Evolutionary conservation across 192 early-diverging fungal species (phyloP), one percentile per base, ranked within the genome.

Genomic region (Podila horticola): DNA sequence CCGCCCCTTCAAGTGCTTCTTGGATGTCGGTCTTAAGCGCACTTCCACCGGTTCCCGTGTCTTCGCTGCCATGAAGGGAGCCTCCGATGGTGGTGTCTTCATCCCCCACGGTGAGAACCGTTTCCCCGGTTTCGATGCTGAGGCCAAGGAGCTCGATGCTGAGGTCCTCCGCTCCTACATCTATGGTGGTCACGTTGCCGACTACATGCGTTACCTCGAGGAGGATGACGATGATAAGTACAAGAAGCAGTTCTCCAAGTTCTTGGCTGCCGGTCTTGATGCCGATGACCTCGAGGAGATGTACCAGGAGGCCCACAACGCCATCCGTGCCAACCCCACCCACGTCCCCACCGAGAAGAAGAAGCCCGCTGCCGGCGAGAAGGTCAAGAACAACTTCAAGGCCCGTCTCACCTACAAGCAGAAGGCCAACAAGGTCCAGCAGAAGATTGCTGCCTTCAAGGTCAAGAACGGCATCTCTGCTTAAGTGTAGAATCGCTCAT

Each of bases 221-320:
- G 97, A 98, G 86, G 98, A 99, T 89, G 98, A 99, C 84, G 96
- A 97, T 90, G 98, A 99, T 84, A 90, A 91, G 67, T 98, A 94
- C 92, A 97, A 96, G 90, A 87, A 91, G 74, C 96, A 98, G 86
- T 99, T 99, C 86, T 89, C 96, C 70, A 89, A 88, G 82, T 98
- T 93, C 93, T 90, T 99, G 82, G 95, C 91, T 87, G 88, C 91
- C 65, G 97, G 92, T 66, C 86, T 98, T 72, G 82, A 89, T 60
- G 88, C 95, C 64, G 98, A 97, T 76, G 93, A 92, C 82, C 86
- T 99, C 66, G 98, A 99, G 90, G 96, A 94, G 71, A 90, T 98
- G 87, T 99, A 97, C 93, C 86, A 88, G 67, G 86, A 92, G 65
- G 97, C 96, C 61, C 98, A 99, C 90, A 90, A 88, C 73, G 92